Evolutionary conservation across 768 basidiomycete species (phyloP).

Genomic region (Boletus reticuloceps): DNA sequence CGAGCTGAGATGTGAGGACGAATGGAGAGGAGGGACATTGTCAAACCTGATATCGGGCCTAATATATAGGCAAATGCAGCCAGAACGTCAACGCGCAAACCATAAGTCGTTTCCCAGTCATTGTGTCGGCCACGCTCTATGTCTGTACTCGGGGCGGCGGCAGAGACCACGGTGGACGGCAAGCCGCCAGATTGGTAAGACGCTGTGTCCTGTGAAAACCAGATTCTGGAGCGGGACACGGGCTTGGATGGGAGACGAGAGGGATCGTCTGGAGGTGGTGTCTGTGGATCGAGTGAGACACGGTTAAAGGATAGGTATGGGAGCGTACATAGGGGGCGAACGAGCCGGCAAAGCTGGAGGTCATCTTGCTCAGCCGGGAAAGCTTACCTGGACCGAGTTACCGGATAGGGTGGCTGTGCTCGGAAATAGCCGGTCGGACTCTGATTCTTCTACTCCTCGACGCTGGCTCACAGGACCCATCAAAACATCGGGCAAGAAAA

Average conservation of each 20-base stretch:
- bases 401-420: constrained; percentile 23
- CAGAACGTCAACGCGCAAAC: constrained; percentile 63
- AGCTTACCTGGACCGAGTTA: not conserved
- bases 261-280: constrained; percentile 59
- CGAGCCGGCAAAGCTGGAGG: constrained; percentile 33
- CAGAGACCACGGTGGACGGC: constrained; percentile 47
- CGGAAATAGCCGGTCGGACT: constrained; percentile 46
- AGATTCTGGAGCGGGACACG: constrained; percentile 36
- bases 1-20: not conserved
- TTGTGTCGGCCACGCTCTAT: constrained; percentile 44
- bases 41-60: constrained; percentile 71
- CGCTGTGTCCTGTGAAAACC: constrained; percentile 47
- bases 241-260: constrained; percentile 9
- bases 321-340: constrained; percentile 59
- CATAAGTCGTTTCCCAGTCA: constrained; percentile 70
- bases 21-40: not conserved
- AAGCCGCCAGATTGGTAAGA: constrained; percentile 74
- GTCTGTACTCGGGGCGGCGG: constrained; percentile 35
- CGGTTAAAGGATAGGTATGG: not conserved
- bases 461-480: constrained; percentile 15
- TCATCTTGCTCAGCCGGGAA: not conserved
- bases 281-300: constrained; percentile 32
- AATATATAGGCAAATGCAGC: constrained; percentile 64
- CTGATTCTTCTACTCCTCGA: constrained; percentile 15
- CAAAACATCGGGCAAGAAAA: constrained; percentile 30